These are phyloP conservation scores for Chrysosphaeria jannelii DNA, from an alignment of 2,329 filamentous ascomycete genomes.

Conservation along the genomic window DNA sequence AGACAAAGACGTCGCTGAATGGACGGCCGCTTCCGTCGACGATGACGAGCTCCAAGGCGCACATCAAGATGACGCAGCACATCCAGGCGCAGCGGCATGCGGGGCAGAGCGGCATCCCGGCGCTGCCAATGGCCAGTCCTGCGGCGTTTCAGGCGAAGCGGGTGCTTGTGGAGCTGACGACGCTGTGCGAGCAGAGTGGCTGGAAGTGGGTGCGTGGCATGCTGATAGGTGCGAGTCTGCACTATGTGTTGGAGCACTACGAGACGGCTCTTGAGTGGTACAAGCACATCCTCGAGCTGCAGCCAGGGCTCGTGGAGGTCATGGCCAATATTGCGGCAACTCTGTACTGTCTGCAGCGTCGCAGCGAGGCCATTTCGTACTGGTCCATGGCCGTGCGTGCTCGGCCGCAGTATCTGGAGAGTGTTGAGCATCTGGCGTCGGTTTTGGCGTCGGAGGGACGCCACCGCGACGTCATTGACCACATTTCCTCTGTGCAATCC, in stretches of 20 bases:
- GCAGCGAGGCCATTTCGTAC: conserved; percentile 55
- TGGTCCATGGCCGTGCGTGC: conserved; percentile 66
- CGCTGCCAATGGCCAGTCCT: too few species aligned
- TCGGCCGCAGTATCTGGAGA: conserved; percentile 73
- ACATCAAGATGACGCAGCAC: conserved; percentile 19
- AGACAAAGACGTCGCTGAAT: conserved; percentile 19
- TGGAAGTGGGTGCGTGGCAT: conserved; percentile 90
- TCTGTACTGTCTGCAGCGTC: conserved; percentile 52
- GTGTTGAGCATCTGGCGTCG: conserved; percentile 77
- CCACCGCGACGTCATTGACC: conserved; percentile 54
- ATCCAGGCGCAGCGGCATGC: conserved; percentile 4
- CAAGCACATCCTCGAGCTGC: conserved; percentile 25
- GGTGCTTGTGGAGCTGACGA: conserved; percentile 41
- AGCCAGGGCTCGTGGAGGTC: conserved; percentile 53
- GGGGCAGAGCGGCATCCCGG: too few species aligned
- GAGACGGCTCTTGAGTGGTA: conserved; percentile 50
- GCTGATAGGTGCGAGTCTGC: conserved; percentile 65
- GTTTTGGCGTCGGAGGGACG: conserved; percentile 58
- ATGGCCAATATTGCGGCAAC: conserved; percentile 82
- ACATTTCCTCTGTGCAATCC: conserved; percentile 57
- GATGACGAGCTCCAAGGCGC: conserved; percentile 22
- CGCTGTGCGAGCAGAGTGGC: conserved; percentile 45
- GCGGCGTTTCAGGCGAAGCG: conserved; percentile 34
- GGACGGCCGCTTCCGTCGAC: conserved; percentile 11
- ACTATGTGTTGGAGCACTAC: conserved; percentile 70